Evolutionary conservation across 257 asterid species (phyloP).

Genomic region (Lycium ferocissimum): DNA sequence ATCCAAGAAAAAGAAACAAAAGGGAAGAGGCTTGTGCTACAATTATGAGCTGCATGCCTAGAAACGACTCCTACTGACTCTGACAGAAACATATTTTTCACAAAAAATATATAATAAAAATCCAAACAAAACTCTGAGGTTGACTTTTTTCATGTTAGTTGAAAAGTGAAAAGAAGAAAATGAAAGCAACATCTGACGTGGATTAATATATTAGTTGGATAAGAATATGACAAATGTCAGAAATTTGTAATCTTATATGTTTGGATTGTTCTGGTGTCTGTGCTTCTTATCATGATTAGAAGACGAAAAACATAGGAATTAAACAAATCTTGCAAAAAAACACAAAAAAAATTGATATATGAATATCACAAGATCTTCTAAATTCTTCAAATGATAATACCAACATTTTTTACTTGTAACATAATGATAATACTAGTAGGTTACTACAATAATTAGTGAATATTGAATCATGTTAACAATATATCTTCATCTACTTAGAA

Average conservation of each 20-base stretch:
- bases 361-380: no score
- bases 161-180: constrained; percentile 13
- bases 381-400: no score
- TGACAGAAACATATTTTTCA: not conserved
- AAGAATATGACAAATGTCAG: not conserved
- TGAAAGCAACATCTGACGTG: not conserved
- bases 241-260: constrained; percentile 8
- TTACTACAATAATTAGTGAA: not conserved
- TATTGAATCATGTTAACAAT: not conserved
- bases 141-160: not conserved
- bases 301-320: no score
- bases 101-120: not conserved
- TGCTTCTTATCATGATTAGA: no score
- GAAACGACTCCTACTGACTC: not conserved
- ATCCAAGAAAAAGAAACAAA: constrained; percentile 9
- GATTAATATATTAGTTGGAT: not conserved
- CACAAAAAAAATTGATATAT: no score
- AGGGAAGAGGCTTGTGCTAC: not conserved
- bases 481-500: not conserved
- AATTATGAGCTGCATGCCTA: not conserved
- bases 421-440: not conserved
- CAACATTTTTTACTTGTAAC: not conserved
- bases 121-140: not conserved
- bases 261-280: not conserved
- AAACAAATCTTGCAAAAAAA: no score